A percentile compares a stretch with the other conserved stretches of the same genome.
Conservation (phyloP, 176 grass and related monocot species). For the Triticum timopheevii region DNA sequence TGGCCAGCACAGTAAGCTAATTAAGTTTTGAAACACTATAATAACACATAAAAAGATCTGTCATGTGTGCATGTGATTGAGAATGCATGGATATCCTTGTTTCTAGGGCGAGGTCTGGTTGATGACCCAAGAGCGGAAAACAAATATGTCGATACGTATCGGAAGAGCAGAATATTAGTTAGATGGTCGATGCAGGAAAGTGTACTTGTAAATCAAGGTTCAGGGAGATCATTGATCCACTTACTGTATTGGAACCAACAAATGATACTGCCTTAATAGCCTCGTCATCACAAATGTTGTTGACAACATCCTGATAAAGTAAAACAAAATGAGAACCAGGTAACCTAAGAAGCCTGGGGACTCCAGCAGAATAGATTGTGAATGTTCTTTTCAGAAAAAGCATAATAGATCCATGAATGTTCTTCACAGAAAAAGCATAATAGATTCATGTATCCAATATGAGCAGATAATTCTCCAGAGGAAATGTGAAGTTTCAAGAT, state of each 20-base stretch:
- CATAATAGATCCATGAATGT: slow-evolving; percentile 10
- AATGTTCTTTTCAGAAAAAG: not conserved
- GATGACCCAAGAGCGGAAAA: not conserved
- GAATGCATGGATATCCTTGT: not conserved
- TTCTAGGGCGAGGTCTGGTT: not conserved
- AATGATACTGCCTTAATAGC: slow-evolving; percentile 96
- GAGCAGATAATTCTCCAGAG: not conserved
- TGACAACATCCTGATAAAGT: slow-evolving; percentile 80
- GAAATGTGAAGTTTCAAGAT: slow-evolving; percentile 1
- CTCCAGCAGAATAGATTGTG: slow-evolving; percentile 11
- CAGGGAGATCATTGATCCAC: slow-evolving; percentile 17
- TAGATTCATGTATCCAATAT: not conserved
- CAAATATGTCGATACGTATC: not conserved
- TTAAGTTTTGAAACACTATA: not conserved
- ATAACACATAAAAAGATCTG: not conserved
- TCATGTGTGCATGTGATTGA: not conserved
- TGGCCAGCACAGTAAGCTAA: not conserved
- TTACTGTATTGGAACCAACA: slow-evolving; percentile 99
- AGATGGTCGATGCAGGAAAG: not conserved
- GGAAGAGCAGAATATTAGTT: not conserved
- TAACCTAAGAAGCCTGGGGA: slow-evolving; percentile 10
- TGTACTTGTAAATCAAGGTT: slow-evolving; percentile 12
- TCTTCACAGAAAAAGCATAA: not conserved
- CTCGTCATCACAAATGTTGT: slow-evolving; percentile 93
- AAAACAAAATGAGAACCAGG: slow-evolving; percentile 31